A percentile compares a stretch with the other conserved stretches of the same genome.
Evolutionary conservation across 306 rosid species (phyloP).

Genomic region (Fragaria iinumae): DNA sequence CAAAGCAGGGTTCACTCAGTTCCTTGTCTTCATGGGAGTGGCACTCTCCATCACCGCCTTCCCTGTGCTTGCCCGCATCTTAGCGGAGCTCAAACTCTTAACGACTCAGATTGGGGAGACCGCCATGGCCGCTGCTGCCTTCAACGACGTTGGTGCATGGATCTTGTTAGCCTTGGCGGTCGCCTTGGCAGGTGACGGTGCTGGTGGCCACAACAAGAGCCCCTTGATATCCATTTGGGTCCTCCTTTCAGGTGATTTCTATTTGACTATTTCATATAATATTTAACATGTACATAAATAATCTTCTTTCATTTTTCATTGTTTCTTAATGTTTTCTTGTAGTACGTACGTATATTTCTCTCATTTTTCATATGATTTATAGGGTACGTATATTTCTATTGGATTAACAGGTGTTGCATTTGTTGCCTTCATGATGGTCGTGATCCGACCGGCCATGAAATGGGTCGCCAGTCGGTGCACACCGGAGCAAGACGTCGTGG

Average conservation of each 20-base stretch:
- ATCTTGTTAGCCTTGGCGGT: slow-evolving; percentile 75
- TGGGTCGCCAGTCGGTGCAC: slow-evolving; percentile 50
- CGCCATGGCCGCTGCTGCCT: slow-evolving; percentile 91
- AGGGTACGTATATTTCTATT: not conserved
- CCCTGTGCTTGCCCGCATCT: slow-evolving; percentile 83
- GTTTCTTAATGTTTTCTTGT: not conserved
- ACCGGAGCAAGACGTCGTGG: slow-evolving; percentile 37
- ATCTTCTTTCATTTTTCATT: not conserved
- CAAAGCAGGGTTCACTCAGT: slow-evolving; percentile 50
- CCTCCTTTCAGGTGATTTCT: slow-evolving; percentile 47
- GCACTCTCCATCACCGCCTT: slow-evolving; percentile 88
- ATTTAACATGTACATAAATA: no score
- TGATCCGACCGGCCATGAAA: slow-evolving; percentile 58
- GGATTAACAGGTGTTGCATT: slow-evolving; percentile 44
- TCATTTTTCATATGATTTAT: not conserved
- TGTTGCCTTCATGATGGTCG: slow-evolving; percentile 60
- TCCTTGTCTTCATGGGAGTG: slow-evolving; percentile 81
- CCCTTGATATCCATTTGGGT: slow-evolving; percentile 71
- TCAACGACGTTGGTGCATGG: slow-evolving; percentile 92
- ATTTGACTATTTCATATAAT: not conserved
- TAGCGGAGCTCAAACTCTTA: slow-evolving; percentile 79
- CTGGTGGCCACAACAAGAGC: slow-evolving; percentile 39
- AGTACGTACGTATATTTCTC: not conserved
- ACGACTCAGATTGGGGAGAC: slow-evolving; percentile 71
- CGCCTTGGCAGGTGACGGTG: slow-evolving; percentile 53